phyloP scores from a whole-genome alignment of 805 yeast genomes.

The Starmerella potacharoeniae region DNA sequence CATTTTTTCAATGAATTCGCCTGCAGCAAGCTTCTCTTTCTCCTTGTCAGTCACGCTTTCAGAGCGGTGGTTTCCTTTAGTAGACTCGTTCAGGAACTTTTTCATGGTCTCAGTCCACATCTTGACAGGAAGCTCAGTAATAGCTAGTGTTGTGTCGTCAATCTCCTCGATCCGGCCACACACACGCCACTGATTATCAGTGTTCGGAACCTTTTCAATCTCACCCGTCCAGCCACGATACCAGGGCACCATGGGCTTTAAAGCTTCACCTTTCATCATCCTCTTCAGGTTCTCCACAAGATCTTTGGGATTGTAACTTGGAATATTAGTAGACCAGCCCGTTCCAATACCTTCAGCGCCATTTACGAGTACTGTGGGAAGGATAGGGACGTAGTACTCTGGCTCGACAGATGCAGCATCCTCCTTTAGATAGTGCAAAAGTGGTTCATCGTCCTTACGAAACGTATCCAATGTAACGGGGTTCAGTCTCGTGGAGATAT shows the following conservation, averaged over 20 bases:
- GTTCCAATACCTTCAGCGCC: constrained; percentile 98
- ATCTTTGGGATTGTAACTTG: constrained; percentile 79
- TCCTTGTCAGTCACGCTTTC: constrained; percentile 44
- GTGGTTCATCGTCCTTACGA: constrained; percentile 66
- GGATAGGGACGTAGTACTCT: constrained; percentile 84
- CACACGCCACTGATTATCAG: constrained; percentile 55
- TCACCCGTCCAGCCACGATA: constrained; percentile 90
- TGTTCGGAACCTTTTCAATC: constrained; percentile 43
- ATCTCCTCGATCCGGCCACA: constrained; percentile 72
- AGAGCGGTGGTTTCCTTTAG: constrained; percentile 27
- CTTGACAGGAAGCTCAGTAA: constrained; percentile 83
- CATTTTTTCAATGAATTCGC: constrained; percentile 85
- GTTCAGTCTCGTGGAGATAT: constrained; percentile 76
- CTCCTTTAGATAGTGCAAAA: constrained; percentile 72
- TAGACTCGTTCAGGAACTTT: constrained; percentile 64
- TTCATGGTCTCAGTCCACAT: constrained; percentile 89
- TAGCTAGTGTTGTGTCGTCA: constrained; percentile 70
- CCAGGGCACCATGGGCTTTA: constrained; percentile 80
- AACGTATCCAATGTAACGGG: constrained; percentile 67
- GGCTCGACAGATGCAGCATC: constrained; percentile 94
- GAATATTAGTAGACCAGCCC: constrained; percentile 94
- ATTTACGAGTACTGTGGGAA: constrained; percentile 89
- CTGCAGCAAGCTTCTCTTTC: constrained; percentile 24
- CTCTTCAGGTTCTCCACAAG: constrained; percentile 61
- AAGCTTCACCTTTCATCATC: constrained; percentile 60